Base-by-base conservation (phyloP, 495 filamentous ascomycete species). In the Xanthoparmelia taractica region DNA sequence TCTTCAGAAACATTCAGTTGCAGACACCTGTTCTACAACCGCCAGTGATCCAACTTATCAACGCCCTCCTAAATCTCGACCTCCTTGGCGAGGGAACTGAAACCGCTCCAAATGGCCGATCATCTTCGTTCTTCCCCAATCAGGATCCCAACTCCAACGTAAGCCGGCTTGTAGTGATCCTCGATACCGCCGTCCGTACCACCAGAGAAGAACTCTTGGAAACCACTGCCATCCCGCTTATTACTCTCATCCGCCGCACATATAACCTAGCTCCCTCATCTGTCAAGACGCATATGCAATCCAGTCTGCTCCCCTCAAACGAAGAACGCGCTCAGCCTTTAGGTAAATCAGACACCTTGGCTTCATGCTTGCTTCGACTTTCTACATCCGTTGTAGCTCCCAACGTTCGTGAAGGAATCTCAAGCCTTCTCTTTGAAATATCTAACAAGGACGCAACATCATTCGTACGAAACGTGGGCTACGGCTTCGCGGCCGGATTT, bases 401-500 rank as follows among this genome's bases (percentile, higher is more conserved):
- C 0, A 82, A 86, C 61, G 74, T 96, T 4, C 85, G 90, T 27
- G 85, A 86, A 40, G 83, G 81, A n/a, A 86, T 96, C 41, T 89
- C 87, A 0, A 80, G 85, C 50, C 78, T 97, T 17, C 83, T 96
- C 63, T 97, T 96, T 70, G 89, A 94, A 52, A 78, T 97, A 31
- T 95, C 90, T 2, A 87, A 85, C 57, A 88, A 85, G 66, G 82
- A 91, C 67, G 83, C 87, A 0, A 79, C 81, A 31, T 86, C 73
- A 36, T 86, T 94, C 58, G 87, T 94, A 0, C 78, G 85, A 45
- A 91, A 92, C 61, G 89, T 96, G 33, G 91, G 94, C 2, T 97
- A 96, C 68, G 94, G 94, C 0, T 96, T 88, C 69, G 94, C 94
- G 4, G 88, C 92, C 1, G 94, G 94, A 2, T 93, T 92, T 69